Conservation (phyloP, 2,329 filamentous ascomycete genomes). For the Hypocreales sp. region DNA sequence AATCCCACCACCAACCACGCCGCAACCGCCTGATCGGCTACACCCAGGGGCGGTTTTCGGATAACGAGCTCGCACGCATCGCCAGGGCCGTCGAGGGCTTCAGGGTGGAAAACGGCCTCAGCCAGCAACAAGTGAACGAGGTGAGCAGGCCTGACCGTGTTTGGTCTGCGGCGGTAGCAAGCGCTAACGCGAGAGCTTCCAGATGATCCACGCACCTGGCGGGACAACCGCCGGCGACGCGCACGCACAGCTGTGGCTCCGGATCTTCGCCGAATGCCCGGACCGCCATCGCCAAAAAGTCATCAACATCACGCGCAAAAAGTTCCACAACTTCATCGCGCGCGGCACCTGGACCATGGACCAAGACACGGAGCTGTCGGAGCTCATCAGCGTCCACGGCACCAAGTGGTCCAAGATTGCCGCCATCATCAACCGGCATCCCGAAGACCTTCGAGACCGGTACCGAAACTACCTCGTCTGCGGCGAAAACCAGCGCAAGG, state of each 20-base stretch:
- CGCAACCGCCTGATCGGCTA: conserved; percentile 12
- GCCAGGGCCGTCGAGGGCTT: conserved; percentile 26
- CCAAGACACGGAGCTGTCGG: conserved; percentile 19
- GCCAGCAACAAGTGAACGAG: conserved; percentile 30
- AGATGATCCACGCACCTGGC: conserved; percentile 21
- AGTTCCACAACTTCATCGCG: conserved; percentile 49
- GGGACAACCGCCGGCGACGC: conserved; percentile 18
- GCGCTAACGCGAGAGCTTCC: neutral
- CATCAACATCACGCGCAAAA: conserved; percentile 40
- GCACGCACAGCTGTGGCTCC: conserved; percentile 31
- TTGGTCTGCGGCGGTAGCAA: conserved; percentile 6
- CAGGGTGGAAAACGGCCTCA: conserved; percentile 24
- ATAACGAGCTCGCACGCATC: conserved; percentile 25
- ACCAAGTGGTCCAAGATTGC: conserved; percentile 48
- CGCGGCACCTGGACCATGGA: conserved; percentile 27
- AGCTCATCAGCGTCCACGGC: conserved; percentile 18
- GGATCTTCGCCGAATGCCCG: conserved; percentile 30
- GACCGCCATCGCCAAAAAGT: conserved; percentile 36
- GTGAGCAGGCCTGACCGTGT: too few relatives aligned
- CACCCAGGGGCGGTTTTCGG: conserved; percentile 26
- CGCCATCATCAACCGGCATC: conserved; percentile 44
- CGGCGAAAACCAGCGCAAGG: conserved; percentile 32
- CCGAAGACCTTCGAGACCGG: conserved; percentile 52
- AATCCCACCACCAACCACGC: conserved; percentile 4
- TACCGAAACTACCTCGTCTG: conserved; percentile 54